Evolutionary conservation across 1,139 yeast species (phyloP).

Genomic region (Yamadazyma trypodendri): DNA sequence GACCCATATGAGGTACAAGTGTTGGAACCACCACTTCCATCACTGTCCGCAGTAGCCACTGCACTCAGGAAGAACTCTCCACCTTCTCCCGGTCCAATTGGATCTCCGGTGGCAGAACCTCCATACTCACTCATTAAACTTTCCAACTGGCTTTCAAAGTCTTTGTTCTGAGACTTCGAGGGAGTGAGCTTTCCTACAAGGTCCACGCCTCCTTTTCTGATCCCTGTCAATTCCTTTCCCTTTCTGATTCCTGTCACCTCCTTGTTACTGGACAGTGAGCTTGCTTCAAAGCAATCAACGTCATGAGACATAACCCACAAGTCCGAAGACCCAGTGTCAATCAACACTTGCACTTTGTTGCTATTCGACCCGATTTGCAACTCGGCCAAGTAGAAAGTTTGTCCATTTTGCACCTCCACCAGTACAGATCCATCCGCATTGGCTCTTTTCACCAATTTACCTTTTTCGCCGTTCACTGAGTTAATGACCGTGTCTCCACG

Average conservation of each 20-base stretch:
- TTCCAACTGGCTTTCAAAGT: background rate
- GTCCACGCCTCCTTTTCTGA: background rate
- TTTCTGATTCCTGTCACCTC: background rate
- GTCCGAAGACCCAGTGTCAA: slow-evolving; percentile 50
- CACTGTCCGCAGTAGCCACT: slow-evolving; percentile 2
- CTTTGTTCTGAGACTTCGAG: slow-evolving; percentile 1
- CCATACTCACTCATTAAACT: slow-evolving; percentile 1
- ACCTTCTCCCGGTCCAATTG: background rate
- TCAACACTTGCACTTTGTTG: slow-evolving; percentile 31
- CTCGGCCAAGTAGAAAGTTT: slow-evolving; percentile 49
- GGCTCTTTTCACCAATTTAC: slow-evolving; percentile 23
- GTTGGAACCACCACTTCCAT: slow-evolving; percentile 2
- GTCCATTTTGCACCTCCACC: slow-evolving; percentile 41
- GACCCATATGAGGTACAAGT: slow-evolving; percentile 10
- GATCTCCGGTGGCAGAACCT: slow-evolving; percentile 1
- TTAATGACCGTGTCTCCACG: slow-evolving; percentile 22
- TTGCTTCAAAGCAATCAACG: slow-evolving; percentile 20
- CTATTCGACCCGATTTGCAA: slow-evolving; percentile 34
- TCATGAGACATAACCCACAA: slow-evolving; percentile 44
- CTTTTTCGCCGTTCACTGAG: slow-evolving; percentile 13
- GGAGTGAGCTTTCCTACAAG: background rate
- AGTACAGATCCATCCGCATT: slow-evolving; percentile 15
- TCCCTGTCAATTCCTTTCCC: background rate
- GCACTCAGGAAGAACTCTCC: background rate
- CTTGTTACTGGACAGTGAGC: background rate